Base-by-base conservation (phyloP, 2,329 filamentous ascomycete genomes). In the Arthroderma sp. region DNA sequence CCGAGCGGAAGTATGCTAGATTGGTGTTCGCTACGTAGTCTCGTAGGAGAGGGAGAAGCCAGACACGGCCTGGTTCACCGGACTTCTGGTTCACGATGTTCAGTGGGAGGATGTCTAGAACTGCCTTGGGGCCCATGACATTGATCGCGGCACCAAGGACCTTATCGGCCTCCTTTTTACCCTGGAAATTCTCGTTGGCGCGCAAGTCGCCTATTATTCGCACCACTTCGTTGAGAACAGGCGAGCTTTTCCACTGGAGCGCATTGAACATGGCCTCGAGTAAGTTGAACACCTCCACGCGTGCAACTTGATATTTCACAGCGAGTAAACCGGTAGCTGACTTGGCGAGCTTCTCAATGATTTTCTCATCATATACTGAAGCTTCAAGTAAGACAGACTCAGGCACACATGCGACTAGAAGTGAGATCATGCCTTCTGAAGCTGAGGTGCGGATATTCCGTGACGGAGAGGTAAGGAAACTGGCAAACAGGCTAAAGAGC, bases 371-470 rank as follows among this genome's bases (percentile, higher is more conserved):
- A 69, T 88, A 95, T 51, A 95, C 81, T 1, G 91, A 95, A 23
- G 91, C 90, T 62, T 96, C 88, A 5, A 95, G 73, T 37, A 98
- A 83, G 49, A 91, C 87, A 63, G 82, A 84, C 54, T 85, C 79
- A 0, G 93, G 93, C 31, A 98, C 79, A 66, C 93, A 94, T 69
- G 93, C 96, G 62, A 84, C 87, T 67, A 95, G 79, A 69, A 98
- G 93, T 0, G 91, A 96, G 57, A 96, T 87, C 60, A 98, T 75
- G 69, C 93, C 96, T 71, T 98, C 91, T 0, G 93, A 94, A 2
- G 93, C 89, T 2, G 93, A 97, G 33, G 95, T 82, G 59, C 93
- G 84, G 65, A 98, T 95, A 70, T 96, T 96, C 71, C 91, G 86
- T 0, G 91, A 91, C 0, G 88, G 82, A 0, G 91, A 95, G 51